phyloP scores from a whole-genome alignment of 768 basidiomycete species.

The Russula earlei region DNA sequence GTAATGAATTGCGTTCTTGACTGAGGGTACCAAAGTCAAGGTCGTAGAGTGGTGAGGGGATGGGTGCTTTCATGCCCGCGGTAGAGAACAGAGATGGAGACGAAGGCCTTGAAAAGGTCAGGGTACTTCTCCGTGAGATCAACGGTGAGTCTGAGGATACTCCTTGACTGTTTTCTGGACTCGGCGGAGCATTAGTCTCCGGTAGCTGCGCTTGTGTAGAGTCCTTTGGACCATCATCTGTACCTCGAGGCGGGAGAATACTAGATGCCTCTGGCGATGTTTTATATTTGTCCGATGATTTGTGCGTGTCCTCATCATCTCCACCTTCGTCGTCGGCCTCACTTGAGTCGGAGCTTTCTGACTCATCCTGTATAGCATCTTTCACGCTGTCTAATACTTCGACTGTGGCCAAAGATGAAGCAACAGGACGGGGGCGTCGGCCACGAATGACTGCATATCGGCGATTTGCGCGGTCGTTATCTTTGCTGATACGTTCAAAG shows the following conservation, averaged over 20 bases:
- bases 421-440: constrained; percentile 82
- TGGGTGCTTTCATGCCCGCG: constrained; percentile 4
- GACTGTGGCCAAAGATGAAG: constrained; percentile 78
- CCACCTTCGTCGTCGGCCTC: constrained; percentile 64
- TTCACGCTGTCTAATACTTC: constrained; percentile 83
- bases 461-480: constrained; percentile 63
- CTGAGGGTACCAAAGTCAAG: constrained; percentile 42
- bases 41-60: constrained; percentile 33
- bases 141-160: not conserved
- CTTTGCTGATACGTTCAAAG: constrained; percentile 76
- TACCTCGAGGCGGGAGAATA: not conserved
- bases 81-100: constrained; percentile 37
- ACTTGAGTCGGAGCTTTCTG: constrained; percentile 58
- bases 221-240: not conserved
- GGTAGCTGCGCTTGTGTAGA: not conserved
- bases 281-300: constrained; percentile 25
- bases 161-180: constrained; percentile 3
- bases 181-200: not conserved
- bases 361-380: constrained; percentile 82
- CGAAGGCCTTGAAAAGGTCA: constrained; percentile 39
- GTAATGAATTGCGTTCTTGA: constrained; percentile 60
- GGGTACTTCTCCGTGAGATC: constrained; percentile 19
- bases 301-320: constrained; percentile 40
- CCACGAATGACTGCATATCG: constrained; percentile 83
- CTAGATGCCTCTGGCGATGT: constrained; percentile 22